Evolutionary conservation across 139 green algal species (phyloP).

Genomic region (Eudorina sp.): DNA sequence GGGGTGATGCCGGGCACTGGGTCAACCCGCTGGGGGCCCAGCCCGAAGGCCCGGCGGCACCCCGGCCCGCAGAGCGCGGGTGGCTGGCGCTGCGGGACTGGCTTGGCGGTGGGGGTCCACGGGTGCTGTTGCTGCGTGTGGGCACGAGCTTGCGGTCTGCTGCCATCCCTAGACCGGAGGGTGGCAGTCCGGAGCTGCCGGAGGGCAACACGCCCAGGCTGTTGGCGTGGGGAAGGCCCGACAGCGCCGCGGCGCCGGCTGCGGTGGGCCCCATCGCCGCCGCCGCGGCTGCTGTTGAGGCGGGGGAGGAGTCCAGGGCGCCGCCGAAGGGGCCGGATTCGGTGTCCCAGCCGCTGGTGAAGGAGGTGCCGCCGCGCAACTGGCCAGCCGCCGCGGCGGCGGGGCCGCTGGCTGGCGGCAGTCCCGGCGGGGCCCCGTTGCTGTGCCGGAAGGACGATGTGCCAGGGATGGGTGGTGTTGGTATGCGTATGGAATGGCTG

Average conservation of each 20-base stretch:
- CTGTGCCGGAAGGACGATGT: too few relatives aligned
- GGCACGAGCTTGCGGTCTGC: conserved; percentile 29
- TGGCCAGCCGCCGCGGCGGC: background rate
- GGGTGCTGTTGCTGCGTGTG: background rate
- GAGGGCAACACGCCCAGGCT: background rate
- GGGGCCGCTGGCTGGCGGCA: too few relatives aligned
- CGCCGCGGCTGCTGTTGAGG: background rate
- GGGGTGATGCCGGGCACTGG: background rate
- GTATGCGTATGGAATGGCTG: too few relatives aligned
- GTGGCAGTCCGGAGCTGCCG: background rate
- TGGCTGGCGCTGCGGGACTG: background rate
- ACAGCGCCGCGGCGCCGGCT: background rate
- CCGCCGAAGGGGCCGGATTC: background rate
- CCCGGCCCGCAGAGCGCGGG: background rate
- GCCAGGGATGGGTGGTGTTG: too few relatives aligned
- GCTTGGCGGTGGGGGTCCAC: background rate
- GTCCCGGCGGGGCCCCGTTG: too few relatives aligned
- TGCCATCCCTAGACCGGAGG: background rate
- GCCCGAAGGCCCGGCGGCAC: background rate
- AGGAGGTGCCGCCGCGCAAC: background rate
- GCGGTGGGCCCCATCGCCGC: background rate
- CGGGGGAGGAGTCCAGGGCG: background rate
- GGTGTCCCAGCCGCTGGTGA: background rate
- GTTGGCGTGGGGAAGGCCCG: background rate
- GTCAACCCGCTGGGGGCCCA: background rate